A percentile compares a stretch with the other conserved stretches of the same genome.
phyloP scores from a whole-genome alignment of 257 asterid species.

The Linaria vulgaris region DNA sequence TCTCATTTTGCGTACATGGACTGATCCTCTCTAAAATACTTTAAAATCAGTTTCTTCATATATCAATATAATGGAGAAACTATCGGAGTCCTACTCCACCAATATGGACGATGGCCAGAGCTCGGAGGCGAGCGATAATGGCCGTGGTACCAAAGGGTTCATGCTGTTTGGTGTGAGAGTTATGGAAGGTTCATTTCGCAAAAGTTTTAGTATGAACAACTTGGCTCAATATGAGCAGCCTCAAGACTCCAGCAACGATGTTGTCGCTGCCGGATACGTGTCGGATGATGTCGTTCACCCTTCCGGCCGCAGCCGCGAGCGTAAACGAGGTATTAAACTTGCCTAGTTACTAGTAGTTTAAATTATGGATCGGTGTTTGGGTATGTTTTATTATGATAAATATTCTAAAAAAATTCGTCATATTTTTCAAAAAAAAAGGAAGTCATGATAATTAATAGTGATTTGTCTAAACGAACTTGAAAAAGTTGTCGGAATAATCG shows the following conservation, averaged over 20 bases:
- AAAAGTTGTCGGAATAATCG: too few relatives aligned
- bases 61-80: conserved; percentile 16
- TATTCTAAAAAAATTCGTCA: too few relatives aligned
- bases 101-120: conserved; percentile 41
- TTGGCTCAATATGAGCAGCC: conserved; percentile 63
- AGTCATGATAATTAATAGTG: too few relatives aligned
- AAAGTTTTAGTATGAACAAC: conserved; percentile 87
- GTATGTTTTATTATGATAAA: too few relatives aligned
- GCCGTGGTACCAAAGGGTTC: conserved; percentile 46
- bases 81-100: conserved; percentile 32
- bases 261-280: conserved; percentile 68
- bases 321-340: conserved; percentile 67
- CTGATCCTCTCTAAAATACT: too few relatives aligned
- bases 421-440: too few relatives aligned
- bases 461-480: too few relatives aligned
- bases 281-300: conserved; percentile 96
- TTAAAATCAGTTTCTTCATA: neutral
- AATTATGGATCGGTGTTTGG: too few relatives aligned
- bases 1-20: too few relatives aligned
- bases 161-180: conserved; percentile 95
- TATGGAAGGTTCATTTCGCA: conserved; percentile 74
- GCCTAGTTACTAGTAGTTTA: neutral
- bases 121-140: conserved; percentile 42
- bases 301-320: conserved; percentile 74
- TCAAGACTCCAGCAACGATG: conserved; percentile 54